These are phyloP conservation scores for Taxillus chinensis DNA, from an alignment of 164 flowering plant genomes.

Conservation along the genomic window DNA sequence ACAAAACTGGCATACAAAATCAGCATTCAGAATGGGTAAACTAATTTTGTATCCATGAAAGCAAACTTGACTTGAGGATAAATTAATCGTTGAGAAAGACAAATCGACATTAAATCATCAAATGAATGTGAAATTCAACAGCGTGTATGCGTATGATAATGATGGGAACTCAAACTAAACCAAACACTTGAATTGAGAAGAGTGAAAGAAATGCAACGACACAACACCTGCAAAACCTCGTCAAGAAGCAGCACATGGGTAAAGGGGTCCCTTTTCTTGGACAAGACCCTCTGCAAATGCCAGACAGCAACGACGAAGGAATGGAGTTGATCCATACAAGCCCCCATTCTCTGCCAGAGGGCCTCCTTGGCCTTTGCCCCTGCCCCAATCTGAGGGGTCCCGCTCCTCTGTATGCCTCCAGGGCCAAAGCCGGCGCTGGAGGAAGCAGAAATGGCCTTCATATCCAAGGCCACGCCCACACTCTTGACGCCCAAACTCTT, in stretches of 20 bases:
- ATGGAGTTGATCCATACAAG: conserved; percentile 86
- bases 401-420: conserved; percentile 82
- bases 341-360: conserved; percentile 77
- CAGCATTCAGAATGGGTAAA: too few relatives aligned
- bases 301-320: conserved; percentile 76
- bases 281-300: conserved; percentile 97
- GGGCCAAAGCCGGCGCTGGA: conserved; percentile 58
- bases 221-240: conserved; percentile 71
- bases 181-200: too few relatives aligned
- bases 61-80: too few relatives aligned
- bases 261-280: conserved; percentile 93
- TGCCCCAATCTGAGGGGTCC: conserved; percentile 89
- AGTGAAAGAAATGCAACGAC: background rate
- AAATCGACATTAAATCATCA: too few relatives aligned
- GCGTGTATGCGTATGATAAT: too few relatives aligned
- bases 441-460: conserved; percentile 69
- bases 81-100: too few relatives aligned
- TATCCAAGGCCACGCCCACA: conserved; percentile 64
- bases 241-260: conserved; percentile 87
- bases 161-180: too few relatives aligned
- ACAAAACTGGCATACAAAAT: too few relatives aligned
- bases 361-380: conserved; percentile 80
- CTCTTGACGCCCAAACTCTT: conserved; percentile 64
- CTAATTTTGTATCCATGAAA: too few relatives aligned
- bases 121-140: too few relatives aligned